phyloP scores from a whole-genome alignment of 2,329 filamentous ascomycete species.

The Exserohilum turcica region DNA sequence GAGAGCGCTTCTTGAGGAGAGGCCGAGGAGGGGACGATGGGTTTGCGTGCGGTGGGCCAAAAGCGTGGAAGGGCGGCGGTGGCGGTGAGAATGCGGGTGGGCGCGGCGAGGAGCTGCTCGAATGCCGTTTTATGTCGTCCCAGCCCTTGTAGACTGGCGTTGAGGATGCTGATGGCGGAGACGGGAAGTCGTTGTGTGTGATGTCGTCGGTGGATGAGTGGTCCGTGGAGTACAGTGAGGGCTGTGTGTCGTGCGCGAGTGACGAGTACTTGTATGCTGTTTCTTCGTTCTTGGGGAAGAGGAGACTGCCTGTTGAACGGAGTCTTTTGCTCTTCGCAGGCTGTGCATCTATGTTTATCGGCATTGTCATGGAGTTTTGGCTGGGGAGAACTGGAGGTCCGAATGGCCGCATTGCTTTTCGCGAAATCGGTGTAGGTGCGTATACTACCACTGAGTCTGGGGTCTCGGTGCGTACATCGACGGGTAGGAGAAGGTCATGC shows the following conservation, averaged over 20 bases:
- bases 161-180: background rate
- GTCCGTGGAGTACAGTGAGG: background rate
- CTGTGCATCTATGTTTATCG: background rate
- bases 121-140: conserved; percentile 37
- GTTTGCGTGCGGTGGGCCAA: conserved; percentile 12
- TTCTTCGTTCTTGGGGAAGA: conserved; percentile 1
- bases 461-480: conserved; percentile 36
- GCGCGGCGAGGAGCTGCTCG: conserved; percentile 5
- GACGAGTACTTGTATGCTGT: background rate
- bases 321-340: background rate
- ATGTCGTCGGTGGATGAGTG: background rate
- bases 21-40: conserved; percentile 7
- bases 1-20: conserved; percentile 23
- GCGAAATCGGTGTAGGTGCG: conserved; percentile 29
- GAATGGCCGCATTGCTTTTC: conserved; percentile 8
- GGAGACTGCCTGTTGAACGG: conserved; percentile 5
- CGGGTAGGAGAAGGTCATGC: conserved; percentile 37
- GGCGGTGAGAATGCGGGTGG: background rate
- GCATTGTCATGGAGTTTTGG: background rate
- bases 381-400: background rate
- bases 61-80: conserved; percentile 9
- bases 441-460: conserved; percentile 36
- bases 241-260: background rate
- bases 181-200: background rate
- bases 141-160: conserved; percentile 27